Base-by-base conservation (phyloP, 192 early-diverging fungal species). In the Pilaira anomala region DNA sequence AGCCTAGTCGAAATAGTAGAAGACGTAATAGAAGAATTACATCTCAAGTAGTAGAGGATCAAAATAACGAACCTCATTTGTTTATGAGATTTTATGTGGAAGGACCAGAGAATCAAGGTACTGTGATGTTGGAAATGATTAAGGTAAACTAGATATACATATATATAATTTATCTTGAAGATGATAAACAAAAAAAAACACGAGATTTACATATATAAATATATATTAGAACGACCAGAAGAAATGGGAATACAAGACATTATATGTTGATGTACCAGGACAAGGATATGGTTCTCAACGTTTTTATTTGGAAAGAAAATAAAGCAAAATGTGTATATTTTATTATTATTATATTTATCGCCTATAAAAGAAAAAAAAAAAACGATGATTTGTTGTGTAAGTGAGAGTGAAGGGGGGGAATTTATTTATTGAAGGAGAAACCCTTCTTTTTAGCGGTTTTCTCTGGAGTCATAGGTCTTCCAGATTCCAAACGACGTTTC, bases 401-500 rank as follows among this genome's bases (percentile, higher is more conserved):
- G n/a, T n/a, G n/a, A n/a, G n/a, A n/a, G 42, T 45, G 30, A 6
- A 9, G 33, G 4, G 33, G 33, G 33, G 33, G 33, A 4, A 36
- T 58, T 69, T 82, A 82, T 56, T 77, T 77, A 45, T 82, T 80
- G 66, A 84, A 84, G 46, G 77, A 88, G 63, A 93, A 90, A 19
- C 83, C 83, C 76, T 85, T 87, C 73, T 88, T 89, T 74, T 85
- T 83, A 51, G 60, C 60, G 19, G 75, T 72, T 73, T 91, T 90
- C 70, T 90, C 87, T 39, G 89, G 87, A 13, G 90, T 92, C 60
- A 77, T 83, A 22, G 90, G 86, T 66, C 86, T 78, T 19, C 78
- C 80, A 30, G 83, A 79, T 64, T 95, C 91, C 45, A 93, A 79
- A 48, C 93, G 78, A 76, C 87, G 91, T 83, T 93, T 94, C 88